phyloP scores from a whole-genome alignment of 2,329 filamentous ascomycete species.

The Dendrostoma leiphaemia region DNA sequence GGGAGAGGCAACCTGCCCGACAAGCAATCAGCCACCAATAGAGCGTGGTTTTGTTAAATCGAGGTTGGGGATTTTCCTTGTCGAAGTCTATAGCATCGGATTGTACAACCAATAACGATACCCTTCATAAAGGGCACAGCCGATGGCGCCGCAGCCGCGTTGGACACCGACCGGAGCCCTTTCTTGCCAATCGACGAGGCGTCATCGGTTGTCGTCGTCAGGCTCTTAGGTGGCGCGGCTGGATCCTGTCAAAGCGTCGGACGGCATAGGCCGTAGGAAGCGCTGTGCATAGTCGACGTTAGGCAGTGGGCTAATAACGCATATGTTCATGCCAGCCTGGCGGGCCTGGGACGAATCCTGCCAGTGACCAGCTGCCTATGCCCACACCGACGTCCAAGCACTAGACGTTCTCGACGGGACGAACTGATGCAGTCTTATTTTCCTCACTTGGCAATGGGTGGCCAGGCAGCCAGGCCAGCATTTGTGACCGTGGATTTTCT shows the following conservation, averaged over 20 bases:
- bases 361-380: no score
- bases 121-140: background rate
- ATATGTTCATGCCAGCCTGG: background rate
- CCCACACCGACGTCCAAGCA: no score
- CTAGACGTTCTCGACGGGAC: background rate
- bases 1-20: background rate
- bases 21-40: background rate
- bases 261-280: background rate
- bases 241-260: background rate
- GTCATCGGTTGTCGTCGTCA: background rate
- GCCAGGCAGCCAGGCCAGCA: no score
- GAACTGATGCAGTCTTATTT: no score
- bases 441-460: no score
- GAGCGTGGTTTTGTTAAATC: background rate
- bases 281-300: background rate
- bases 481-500: no score
- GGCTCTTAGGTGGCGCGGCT: background rate
- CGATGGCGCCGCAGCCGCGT: background rate
- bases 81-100: constrained; percentile 6
- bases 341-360: background rate
- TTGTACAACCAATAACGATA: background rate
- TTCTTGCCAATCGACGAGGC: background rate
- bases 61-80: background rate
- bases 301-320: background rate
- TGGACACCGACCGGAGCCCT: no score